Evolutionary conservation across 768 basidiomycete genomes (phyloP).

Genomic region (Suillus placidus): DNA sequence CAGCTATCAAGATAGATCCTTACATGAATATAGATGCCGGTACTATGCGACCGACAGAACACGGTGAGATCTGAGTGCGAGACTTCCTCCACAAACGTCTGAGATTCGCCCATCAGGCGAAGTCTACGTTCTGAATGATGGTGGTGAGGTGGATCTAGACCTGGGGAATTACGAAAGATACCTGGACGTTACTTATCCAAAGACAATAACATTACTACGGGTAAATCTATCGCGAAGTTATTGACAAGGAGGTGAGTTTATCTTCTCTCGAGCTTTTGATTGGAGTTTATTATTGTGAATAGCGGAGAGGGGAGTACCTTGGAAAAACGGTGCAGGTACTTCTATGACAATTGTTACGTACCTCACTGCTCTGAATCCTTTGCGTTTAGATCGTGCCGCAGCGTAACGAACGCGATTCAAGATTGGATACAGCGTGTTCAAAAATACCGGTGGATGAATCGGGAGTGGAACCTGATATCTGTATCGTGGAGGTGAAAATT

Average conservation of each 20-base stretch:
- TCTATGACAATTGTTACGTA: neutral
- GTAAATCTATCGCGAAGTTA: conserved; percentile 96
- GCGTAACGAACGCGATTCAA: conserved; percentile 94
- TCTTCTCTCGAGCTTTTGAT: conserved; percentile 4
- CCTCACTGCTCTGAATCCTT: conserved; percentile 14
- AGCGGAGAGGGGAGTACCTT: conserved; percentile 83
- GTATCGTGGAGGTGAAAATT: conserved; percentile 88
- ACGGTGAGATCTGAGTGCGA: conserved; percentile 61
- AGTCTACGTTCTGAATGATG: conserved; percentile 97
- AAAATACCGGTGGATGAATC: conserved; percentile 95
- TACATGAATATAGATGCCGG: conserved; percentile 99
- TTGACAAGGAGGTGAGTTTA: conserved; percentile 86
- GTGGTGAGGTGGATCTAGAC: conserved; percentile 97
- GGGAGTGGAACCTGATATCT: conserved; percentile 91
- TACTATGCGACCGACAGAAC: conserved; percentile 98
- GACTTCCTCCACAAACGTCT: conserved; percentile 17
- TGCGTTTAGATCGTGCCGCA: conserved; percentile 84
- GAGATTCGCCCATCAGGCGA: conserved; percentile 62
- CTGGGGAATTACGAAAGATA: conserved; percentile 99
- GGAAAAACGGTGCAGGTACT: conserved; percentile 95
- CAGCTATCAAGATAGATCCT: conserved; percentile 99
- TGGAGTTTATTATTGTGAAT: conserved; percentile 32
- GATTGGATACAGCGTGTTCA: conserved; percentile 98
- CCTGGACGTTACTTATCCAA: conserved; percentile 91
- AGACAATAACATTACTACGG: conserved; percentile 98